Conservation (phyloP, 805 yeast species). For the Cyberlindnera galapagoensis region DNA sequence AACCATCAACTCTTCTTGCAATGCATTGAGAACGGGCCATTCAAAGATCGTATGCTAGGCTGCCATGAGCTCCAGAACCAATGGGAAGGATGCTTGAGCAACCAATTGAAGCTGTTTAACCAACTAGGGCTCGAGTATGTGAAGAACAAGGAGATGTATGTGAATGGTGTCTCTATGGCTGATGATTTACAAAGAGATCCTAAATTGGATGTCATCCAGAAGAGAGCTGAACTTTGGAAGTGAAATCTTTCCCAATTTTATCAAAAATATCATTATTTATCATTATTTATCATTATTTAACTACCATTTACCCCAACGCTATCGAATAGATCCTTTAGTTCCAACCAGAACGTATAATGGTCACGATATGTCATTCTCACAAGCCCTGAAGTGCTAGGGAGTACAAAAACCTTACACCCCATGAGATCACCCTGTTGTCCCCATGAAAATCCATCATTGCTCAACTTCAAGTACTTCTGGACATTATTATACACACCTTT, state of each 20-base stretch:
- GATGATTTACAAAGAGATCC: constrained; percentile 11
- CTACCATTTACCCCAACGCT: constrained; percentile 1
- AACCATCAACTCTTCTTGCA: constrained; percentile 15
- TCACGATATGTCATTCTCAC: constrained; percentile 44
- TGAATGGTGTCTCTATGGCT: constrained; percentile 10
- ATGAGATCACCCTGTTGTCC: constrained; percentile 33
- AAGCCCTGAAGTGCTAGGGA: constrained; percentile 71
- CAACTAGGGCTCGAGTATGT: constrained; percentile 13
- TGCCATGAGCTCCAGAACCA: constrained; percentile 11
- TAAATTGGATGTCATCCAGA: constrained; percentile 9
- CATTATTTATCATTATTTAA: neutral
- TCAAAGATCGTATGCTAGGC: constrained; percentile 13
- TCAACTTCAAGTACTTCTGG: constrained; percentile 28
- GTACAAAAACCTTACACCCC: constrained; percentile 40
- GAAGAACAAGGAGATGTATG: constrained; percentile 5
- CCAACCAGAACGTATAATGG: constrained; percentile 44
- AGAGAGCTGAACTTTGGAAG: constrained; percentile 17
- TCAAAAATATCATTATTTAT: neutral
- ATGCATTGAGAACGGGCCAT: constrained; percentile 17
- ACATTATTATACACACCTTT: constrained; percentile 70
- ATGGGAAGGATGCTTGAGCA: constrained; percentile 12
- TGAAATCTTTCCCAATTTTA: neutral
- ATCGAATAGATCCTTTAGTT: constrained; percentile 22
- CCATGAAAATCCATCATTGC: constrained; percentile 39
- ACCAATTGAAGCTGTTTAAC: constrained; percentile 14